phyloP scores from a whole-genome alignment of 2,329 filamentous ascomycete genomes.

The Sarocladiaceae sp. region DNA sequence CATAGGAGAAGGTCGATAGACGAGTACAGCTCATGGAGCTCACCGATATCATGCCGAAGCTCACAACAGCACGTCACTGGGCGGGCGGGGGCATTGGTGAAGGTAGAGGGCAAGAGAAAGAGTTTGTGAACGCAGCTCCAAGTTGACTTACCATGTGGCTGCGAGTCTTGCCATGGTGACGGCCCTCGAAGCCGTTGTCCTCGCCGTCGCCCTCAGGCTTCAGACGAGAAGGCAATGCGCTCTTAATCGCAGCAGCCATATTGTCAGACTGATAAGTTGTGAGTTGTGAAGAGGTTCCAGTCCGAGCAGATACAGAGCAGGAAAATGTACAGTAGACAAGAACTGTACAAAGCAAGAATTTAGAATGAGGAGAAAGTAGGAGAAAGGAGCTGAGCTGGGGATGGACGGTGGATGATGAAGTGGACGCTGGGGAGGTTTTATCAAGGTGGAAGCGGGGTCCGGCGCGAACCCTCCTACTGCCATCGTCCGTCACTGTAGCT shows the following conservation, averaged over 20 bases:
- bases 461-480: not conserved
- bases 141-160: constrained; percentile 73
- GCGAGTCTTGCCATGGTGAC: constrained; percentile 80
- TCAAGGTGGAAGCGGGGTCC: constrained; percentile 4
- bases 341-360: not conserved
- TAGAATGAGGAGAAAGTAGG: not conserved
- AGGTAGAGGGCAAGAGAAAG: not conserved
- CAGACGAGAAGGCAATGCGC: constrained; percentile 79
- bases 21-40: not conserved
- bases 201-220: constrained; percentile 54
- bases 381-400: not conserved
- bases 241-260: constrained; percentile 70
- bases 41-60: not conserved
- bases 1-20: not conserved
- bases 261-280: constrained; percentile 21
- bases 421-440: constrained; percentile 1
- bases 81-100: not conserved
- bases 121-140: not conserved
- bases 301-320: no score
- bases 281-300: not conserved
- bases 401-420: not conserved
- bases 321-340: no score
- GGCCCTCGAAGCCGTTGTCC: constrained; percentile 51
- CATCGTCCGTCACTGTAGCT: not conserved
- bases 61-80: not conserved